Percentiles rank a stretch among this genome's conserved stretches.
Evolutionary conservation across 2,329 filamentous ascomycete genomes (phyloP).

Genomic region (Colletotrichum simmondsii): DNA sequence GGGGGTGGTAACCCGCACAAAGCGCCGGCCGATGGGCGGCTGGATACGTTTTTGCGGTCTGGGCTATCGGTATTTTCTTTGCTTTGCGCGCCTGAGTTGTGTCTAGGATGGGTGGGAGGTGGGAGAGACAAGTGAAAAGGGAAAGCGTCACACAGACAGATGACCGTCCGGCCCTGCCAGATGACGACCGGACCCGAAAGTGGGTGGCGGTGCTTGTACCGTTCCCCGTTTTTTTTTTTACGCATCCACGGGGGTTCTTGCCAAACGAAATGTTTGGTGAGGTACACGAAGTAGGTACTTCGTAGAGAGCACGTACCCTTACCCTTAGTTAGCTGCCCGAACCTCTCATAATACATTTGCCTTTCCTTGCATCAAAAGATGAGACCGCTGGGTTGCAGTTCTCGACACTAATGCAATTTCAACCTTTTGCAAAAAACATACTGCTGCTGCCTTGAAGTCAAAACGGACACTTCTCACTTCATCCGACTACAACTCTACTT

Average conservation of each 20-base stretch:
- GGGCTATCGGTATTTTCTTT: background rate
- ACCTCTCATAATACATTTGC: background rate
- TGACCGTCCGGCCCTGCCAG: background rate
- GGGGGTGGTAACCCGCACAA: slow-evolving; percentile 11
- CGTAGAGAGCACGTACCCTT: slow-evolving; percentile 1
- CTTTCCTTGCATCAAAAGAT: slow-evolving; percentile 5
- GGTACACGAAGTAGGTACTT: background rate
- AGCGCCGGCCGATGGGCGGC: background rate
- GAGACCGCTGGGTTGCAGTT: slow-evolving; percentile 12
- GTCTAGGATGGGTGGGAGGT: background rate
- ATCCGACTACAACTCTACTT: background rate
- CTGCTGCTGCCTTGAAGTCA: background rate
- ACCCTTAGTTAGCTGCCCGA: background rate
- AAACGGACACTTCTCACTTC: background rate
- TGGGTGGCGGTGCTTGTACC: slow-evolving; percentile 21
- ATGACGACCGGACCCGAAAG: slow-evolving; percentile 7
- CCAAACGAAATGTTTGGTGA: background rate
- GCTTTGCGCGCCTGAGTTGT: slow-evolving; percentile 2
- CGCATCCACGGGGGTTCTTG: background rate
- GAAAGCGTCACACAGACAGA: background rate
- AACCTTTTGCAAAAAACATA: background rate
- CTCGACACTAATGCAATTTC: background rate
- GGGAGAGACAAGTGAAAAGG: background rate
- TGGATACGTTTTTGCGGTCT: background rate
- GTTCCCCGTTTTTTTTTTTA: slow-evolving; percentile 14